These are phyloP conservation scores for Aspergillus versicolor DNA, from an alignment of 2,329 filamentous ascomycete species.

Conservation along the genomic window DNA sequence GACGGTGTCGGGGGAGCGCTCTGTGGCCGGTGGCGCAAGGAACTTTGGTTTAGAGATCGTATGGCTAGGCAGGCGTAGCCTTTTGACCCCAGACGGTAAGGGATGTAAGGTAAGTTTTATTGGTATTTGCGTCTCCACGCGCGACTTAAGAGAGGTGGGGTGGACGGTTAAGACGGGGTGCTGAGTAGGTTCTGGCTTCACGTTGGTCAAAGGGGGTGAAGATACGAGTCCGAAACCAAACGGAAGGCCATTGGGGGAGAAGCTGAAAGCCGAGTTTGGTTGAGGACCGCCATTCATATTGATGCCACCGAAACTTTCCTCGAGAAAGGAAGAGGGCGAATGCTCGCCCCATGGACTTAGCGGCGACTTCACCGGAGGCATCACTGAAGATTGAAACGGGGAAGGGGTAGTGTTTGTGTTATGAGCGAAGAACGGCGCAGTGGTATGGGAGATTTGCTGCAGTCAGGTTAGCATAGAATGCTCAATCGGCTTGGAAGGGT, in stretches of 20 bases:
- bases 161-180: slow-evolving; percentile 58
- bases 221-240: slow-evolving; percentile 40
- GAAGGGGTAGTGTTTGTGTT: slow-evolving; percentile 33
- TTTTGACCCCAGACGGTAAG: slow-evolving; percentile 72
- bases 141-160: slow-evolving; percentile 74
- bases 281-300: slow-evolving; percentile 46
- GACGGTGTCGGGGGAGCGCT: slow-evolving; percentile 68
- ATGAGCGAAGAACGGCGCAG: slow-evolving; percentile 34
- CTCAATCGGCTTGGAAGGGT: not conserved
- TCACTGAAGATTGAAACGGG: slow-evolving; percentile 33
- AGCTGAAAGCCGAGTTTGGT: slow-evolving; percentile 40
- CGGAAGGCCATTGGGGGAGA: slow-evolving; percentile 31
- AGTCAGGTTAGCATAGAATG: slow-evolving; percentile 11
- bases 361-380: slow-evolving; percentile 33
- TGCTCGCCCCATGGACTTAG: slow-evolving; percentile 40
- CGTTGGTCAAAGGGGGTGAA: slow-evolving; percentile 27
- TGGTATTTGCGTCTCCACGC: slow-evolving; percentile 94
- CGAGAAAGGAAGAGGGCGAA: slow-evolving; percentile 45
- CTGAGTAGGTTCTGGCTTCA: slow-evolving; percentile 32
- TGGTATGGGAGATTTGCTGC: slow-evolving; percentile 24
- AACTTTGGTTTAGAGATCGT: slow-evolving; percentile 95
- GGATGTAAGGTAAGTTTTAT: slow-evolving; percentile 77
- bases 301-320: slow-evolving; percentile 47
- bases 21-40: slow-evolving; percentile 68
- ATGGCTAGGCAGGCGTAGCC: slow-evolving; percentile 81